Evolutionary conservation across 768 basidiomycete species (phyloP), one percentile per base, ranked within the genome.

Genomic region (Serendipita vermifera): DNA sequence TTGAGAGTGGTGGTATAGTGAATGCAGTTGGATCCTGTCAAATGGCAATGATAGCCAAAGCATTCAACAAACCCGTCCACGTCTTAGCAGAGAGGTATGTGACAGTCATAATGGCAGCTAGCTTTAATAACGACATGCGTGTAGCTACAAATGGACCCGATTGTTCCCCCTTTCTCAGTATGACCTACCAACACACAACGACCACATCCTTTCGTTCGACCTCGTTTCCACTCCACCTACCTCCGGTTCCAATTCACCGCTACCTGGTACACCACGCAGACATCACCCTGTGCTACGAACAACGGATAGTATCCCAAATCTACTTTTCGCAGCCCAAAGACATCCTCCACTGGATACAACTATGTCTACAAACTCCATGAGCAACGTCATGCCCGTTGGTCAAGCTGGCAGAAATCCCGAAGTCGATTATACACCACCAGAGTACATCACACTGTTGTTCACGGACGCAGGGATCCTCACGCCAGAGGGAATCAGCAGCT

Each of bases 21-120:
- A 92, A 92, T 65, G 88, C 86, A 54, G 86, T 98, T 33, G 94
- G 94, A 38, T 91, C 91, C 64, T 92, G 89, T 69, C 91, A 96
- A 70, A 91, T 97, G 62, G 94, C 96, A 3, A 85, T 96, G 65
- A 88, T 97, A 56, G 94, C 96, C 55, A 89, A 90, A 68, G 85
- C 89, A 35, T 80, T 86, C 57, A 87, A 89, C 64, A 96, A 94
- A 68, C 94, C 96, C 3, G 92, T 98, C 68, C 98, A 97, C 70
- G 93, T 89, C 53, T 76, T 92, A 33, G 90, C 91, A 27, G 91
- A 93, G 72, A 91, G 88, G 85, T 85, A 59, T 46, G 66, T 29
- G 7, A 11, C 3, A 27, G 1, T 27, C 3, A 29, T 7, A 7
- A 51, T 27, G 17, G n/a, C n/a, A n/a, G n/a, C n/a, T n/a, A n/a